Evolutionary conservation across 1,139 yeast genomes (phyloP), one percentile per base, ranked within the genome.

Genomic region (Suhomyces coccinellae): DNA sequence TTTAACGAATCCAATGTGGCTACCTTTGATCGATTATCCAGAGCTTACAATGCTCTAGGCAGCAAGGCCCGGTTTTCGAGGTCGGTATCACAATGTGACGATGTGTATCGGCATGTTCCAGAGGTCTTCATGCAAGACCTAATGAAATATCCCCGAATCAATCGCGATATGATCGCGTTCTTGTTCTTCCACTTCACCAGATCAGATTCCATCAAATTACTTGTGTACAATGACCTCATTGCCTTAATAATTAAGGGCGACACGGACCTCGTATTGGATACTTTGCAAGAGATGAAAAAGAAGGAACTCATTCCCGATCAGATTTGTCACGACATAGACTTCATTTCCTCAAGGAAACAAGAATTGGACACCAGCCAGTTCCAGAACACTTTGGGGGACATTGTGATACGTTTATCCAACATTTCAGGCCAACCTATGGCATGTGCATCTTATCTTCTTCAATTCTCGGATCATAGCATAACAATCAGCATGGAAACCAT

Each of bases 371-470:
- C n/a, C 15, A 12, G n/a, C 11, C 32, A 15, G 4, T 35, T 36
- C 15, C 44, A 38, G n/a, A 24, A 34, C 16, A 35, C 33, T 16
- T 9, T 32, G 15, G 33, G 36, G 27, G 42, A 36, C 28, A 33
- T 47, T 11, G 38, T 54, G 30, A 40, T 54, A 6, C 36, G 45
- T 4, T 50, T 49, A 11, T 40, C 51, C 1, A 38, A 33, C 7
- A 17, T 44, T 4, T 36, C 40, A 5, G 70, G 71, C 2, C 68
- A 66, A 12, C 57, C 56, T 11, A 36, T 64, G 12, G 43, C 64
- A 6, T 67, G 65, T 4, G 40, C 62, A 4, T 53, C 65, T 36
- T 61, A 45, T 33, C 26, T 46, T 5, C 31, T 45, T 22, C 41
- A 38, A 12, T 40, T 53, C 13, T 15, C 20, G 3, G 24, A 42